Conservation (phyloP, 164 flowering plant species). For the Warburgia ugandensis region DNA sequence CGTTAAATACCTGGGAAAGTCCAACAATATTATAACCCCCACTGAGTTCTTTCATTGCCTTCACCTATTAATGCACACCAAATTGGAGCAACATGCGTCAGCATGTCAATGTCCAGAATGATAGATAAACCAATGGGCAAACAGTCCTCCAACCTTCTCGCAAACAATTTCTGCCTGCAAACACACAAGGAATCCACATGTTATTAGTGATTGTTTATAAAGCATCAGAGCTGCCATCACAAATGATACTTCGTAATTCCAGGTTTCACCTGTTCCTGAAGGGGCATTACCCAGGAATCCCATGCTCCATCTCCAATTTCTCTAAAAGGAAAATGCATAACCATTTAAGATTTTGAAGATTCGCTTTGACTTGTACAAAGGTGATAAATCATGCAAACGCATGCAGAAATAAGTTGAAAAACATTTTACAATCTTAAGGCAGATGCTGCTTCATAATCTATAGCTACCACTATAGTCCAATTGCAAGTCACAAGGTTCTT, state of each 20-base stretch:
- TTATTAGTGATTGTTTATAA: too few relatives aligned
- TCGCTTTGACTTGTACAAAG: not conserved
- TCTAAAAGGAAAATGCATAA: slow-evolving; percentile 29
- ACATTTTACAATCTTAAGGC: not conserved
- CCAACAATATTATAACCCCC: slow-evolving; percentile 94
- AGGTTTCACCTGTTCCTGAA: slow-evolving; percentile 53
- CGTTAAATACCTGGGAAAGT: slow-evolving; percentile 85
- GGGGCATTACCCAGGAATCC: slow-evolving; percentile 95
- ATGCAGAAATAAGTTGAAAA: not conserved
- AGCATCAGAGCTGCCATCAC: too few relatives aligned
- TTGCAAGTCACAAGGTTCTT: too few relatives aligned
- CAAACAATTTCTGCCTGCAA: slow-evolving; percentile 66
- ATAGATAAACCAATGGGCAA: not conserved
- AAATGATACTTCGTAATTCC: not conserved
- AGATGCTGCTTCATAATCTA: not conserved
- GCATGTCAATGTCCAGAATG: slow-evolving; percentile 4
- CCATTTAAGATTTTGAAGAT: not conserved
- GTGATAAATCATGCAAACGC: not conserved
- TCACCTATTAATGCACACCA: slow-evolving; percentile 49
- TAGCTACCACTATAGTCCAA: too few relatives aligned
- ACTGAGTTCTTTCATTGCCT: slow-evolving; percentile 65
- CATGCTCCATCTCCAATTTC: slow-evolving; percentile 86
- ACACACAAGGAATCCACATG: slow-evolving; percentile 5
- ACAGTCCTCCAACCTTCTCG: slow-evolving; percentile 50
- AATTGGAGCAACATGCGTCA: slow-evolving; percentile 3